phyloP scores from a whole-genome alignment of 2,329 filamentous ascomycete genomes.

The Chaetomium globosum region DNA sequence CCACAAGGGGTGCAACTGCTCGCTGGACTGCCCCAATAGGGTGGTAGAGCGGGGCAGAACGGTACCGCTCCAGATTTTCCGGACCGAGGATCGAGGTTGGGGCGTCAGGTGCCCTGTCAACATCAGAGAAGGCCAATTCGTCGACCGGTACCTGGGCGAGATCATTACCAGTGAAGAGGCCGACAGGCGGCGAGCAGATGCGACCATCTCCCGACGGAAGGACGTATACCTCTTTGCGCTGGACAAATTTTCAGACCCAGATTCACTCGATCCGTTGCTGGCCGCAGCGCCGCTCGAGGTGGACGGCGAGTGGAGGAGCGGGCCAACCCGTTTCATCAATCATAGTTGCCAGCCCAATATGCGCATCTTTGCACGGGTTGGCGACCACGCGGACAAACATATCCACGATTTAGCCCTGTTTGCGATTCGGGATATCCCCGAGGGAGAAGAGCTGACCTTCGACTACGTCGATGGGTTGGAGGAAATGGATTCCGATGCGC shows the following conservation, averaged over 20 bases:
- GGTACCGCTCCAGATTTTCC: conserved; percentile 75
- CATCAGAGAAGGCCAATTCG: conserved; percentile 72
- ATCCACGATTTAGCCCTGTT: conserved; percentile 80
- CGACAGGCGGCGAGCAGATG: conserved; percentile 61
- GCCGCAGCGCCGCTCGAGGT: conserved; percentile 61
- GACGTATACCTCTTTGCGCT: conserved; percentile 78
- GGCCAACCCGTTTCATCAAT: conserved; percentile 80
- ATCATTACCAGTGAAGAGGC: conserved; percentile 68
- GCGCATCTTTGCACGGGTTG: conserved; percentile 76
- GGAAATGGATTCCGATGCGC: conserved; percentile 52
- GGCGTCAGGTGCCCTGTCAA: conserved; percentile 67
- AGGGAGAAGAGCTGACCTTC: conserved; percentile 73
- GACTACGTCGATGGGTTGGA: conserved; percentile 73
- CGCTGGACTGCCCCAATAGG: conserved; percentile 67
- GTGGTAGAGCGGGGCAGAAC: conserved; percentile 74
- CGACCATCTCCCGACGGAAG: conserved; percentile 63
- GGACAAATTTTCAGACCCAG: conserved; percentile 72
- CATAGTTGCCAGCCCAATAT: conserved; percentile 80
- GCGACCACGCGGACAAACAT: conserved; percentile 72
- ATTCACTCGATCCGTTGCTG: conserved; percentile 59
- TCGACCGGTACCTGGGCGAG: conserved; percentile 78
- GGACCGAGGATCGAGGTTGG: conserved; percentile 73
- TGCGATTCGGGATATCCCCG: conserved; percentile 65
- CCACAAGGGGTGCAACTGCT: conserved; percentile 70
- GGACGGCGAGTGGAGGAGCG: conserved; percentile 75